Evolutionary conservation across 2,329 filamentous ascomycete species (phyloP).

Genomic region (Blumeria graminis): DNA sequence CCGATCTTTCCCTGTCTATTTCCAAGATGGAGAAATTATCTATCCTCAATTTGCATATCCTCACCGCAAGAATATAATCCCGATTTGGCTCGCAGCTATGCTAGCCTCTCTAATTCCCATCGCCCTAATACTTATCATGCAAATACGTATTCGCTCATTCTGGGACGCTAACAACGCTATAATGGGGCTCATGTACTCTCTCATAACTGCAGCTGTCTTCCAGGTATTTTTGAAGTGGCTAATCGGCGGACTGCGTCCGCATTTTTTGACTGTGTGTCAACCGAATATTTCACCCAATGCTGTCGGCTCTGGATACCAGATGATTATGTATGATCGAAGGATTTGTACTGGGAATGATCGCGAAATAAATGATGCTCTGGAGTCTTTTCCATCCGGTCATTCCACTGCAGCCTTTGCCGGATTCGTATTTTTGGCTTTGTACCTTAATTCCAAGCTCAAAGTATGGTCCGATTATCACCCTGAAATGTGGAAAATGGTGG

Average conservation of each 20-base stretch:
- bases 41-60: conserved; percentile 49
- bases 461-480: conserved; percentile 50
- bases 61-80: conserved; percentile 42
- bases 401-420: conserved; percentile 50
- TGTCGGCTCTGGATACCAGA: conserved; percentile 26
- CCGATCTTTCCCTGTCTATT: conserved; percentile 45
- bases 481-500: conserved; percentile 47
- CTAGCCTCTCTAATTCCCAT: conserved; percentile 42
- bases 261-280: conserved; percentile 47
- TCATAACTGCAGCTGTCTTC: conserved; percentile 49
- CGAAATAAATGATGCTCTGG: conserved; percentile 43
- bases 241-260: conserved; percentile 47
- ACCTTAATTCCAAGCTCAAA: conserved; percentile 60
- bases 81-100: conserved; percentile 45
- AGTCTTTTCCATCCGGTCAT: conserved; percentile 52
- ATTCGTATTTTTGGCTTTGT: conserved; percentile 45
- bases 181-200: conserved; percentile 42
- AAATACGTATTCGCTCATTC: conserved; percentile 42
- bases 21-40: conserved; percentile 41
- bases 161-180: conserved; percentile 50
- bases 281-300: conserved; percentile 22
- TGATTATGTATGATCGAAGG: conserved; percentile 43
- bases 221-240: conserved; percentile 56
- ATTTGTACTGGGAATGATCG: conserved; percentile 43
- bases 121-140: conserved; percentile 35